Conservation (phyloP, 768 basidiomycete genomes). For the Infundibulicybe gibba region DNA sequence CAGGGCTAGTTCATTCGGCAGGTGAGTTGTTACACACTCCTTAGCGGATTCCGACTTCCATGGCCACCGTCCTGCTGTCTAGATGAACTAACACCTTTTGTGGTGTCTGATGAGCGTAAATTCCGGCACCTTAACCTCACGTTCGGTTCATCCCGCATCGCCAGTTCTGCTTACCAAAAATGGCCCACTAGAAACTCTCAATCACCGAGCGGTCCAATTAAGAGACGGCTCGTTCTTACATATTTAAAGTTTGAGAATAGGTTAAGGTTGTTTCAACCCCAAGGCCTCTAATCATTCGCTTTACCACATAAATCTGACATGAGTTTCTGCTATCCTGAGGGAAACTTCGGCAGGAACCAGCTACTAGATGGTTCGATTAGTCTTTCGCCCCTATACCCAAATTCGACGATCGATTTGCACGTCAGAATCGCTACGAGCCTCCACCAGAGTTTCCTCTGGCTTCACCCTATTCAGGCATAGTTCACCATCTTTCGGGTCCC, state of each 20-base stretch:
- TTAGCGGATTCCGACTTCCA: slow-evolving; percentile 85
- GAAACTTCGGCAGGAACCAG: slow-evolving; percentile 90
- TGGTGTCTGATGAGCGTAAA: slow-evolving; percentile 84
- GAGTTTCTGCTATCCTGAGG: slow-evolving; percentile 57
- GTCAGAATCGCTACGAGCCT: slow-evolving; percentile 95
- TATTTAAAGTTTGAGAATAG: slow-evolving; percentile 82
- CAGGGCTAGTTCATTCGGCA: slow-evolving; percentile 89
- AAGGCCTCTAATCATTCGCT: slow-evolving; percentile 92
- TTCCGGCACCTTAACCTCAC: slow-evolving; percentile 75
- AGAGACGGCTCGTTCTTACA: slow-evolving; percentile 83
- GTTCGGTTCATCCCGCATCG: slow-evolving; percentile 71
- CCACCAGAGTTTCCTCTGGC: slow-evolving; percentile 96
- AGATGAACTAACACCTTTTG: slow-evolving; percentile 84
- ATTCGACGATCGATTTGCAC: slow-evolving; percentile 95
- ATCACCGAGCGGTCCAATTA: slow-evolving; percentile 79
- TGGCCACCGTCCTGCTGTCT: slow-evolving; percentile 88
- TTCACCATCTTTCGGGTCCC: slow-evolving; percentile 91
- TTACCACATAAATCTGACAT: slow-evolving; percentile 65
- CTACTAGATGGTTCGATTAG: slow-evolving; percentile 92
- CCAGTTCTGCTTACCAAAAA: slow-evolving; percentile 73
- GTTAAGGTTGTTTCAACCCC: slow-evolving; percentile 87
- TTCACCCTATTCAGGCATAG: slow-evolving; percentile 87
- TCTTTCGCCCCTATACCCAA: slow-evolving; percentile 96
- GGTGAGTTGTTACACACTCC: slow-evolving; percentile 89
- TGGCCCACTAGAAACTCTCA: slow-evolving; percentile 80